These are phyloP conservation scores for Plasmopara muralis DNA, from an alignment of 352 stramenopile genomes.

Conservation along the genomic window DNA sequence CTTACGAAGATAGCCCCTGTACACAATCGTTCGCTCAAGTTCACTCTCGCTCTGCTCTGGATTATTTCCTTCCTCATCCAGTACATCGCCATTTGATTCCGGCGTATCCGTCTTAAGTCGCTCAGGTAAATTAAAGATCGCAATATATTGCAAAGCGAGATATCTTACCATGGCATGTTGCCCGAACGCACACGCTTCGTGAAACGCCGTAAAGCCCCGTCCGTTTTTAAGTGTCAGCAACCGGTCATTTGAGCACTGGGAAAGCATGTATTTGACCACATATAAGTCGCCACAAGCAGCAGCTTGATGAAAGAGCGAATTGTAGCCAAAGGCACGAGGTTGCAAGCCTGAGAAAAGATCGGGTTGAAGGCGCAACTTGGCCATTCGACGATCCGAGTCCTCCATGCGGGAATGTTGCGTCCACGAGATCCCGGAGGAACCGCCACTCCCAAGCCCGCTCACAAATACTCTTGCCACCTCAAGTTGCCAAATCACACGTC, in stretches of 20 bases:
- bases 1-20: slow-evolving; percentile 62
- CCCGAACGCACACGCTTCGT: slow-evolving; percentile 53
- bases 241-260: slow-evolving; percentile 16
- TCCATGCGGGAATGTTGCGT: slow-evolving; percentile 59
- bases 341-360: slow-evolving; percentile 47
- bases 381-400: slow-evolving; percentile 57
- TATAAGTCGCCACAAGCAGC: slow-evolving; percentile 64
- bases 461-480: slow-evolving; percentile 52
- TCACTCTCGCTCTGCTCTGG: slow-evolving; percentile 8
- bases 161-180: slow-evolving; percentile 76
- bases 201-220: slow-evolving; percentile 51
- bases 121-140: not conserved
- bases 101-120: slow-evolving; percentile 8
- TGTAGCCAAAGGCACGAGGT: slow-evolving; percentile 45
- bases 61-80: slow-evolving; percentile 3
- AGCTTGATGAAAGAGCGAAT: slow-evolving; percentile 66
- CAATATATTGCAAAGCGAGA: slow-evolving; percentile 20
- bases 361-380: slow-evolving; percentile 39
- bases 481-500: slow-evolving; percentile 30
- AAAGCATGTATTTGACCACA: slow-evolving; percentile 71
- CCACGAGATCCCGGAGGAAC: slow-evolving; percentile 18
- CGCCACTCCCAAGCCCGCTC: slow-evolving; percentile 10
- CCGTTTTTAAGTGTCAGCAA: slow-evolving; percentile 51
- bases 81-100: slow-evolving; percentile 3
- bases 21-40: slow-evolving; percentile 23